Conservation (phyloP, 768 basidiomycete species). For the Russula earlei region DNA sequence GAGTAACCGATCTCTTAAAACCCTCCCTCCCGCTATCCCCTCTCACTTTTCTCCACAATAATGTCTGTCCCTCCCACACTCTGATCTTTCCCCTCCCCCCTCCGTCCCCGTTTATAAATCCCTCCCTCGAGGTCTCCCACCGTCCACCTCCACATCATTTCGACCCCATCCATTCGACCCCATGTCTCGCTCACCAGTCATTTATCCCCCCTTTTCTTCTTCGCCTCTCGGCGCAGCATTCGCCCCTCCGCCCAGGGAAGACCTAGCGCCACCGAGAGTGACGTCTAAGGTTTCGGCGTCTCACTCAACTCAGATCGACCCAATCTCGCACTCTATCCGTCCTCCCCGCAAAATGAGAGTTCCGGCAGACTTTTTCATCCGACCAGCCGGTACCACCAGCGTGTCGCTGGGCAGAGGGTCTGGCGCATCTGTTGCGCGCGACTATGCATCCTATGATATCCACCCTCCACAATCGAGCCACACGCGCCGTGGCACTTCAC, state of each 20-base stretch:
- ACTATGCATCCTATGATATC: slow-evolving; percentile 2
- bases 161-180: not conserved
- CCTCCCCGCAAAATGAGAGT: slow-evolving; percentile 13
- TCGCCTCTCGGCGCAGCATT: slow-evolving; percentile 9
- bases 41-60: slow-evolving; percentile 15
- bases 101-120: not conserved
- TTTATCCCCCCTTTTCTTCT: slow-evolving; percentile 13
- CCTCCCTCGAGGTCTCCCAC: not conserved
- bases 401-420: slow-evolving; percentile 20
- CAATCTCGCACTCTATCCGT: not conserved
- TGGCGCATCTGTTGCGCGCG: slow-evolving; percentile 11
- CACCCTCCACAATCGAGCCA: not conserved
- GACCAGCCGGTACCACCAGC: slow-evolving; percentile 2
- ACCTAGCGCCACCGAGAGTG: slow-evolving; percentile 4
- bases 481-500: not conserved
- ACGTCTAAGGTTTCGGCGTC: slow-evolving; percentile 10
- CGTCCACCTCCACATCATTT: not conserved
- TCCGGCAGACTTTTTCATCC: slow-evolving; percentile 17
- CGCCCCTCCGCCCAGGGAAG: slow-evolving; percentile 6
- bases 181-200: slow-evolving; percentile 19
- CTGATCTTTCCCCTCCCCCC: not conserved
- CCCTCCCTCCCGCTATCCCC: slow-evolving; percentile 12
- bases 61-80: slow-evolving; percentile 14
- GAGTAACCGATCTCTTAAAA: slow-evolving; percentile 25
- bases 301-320: slow-evolving; percentile 12